Base-by-base conservation (phyloP, 2,329 filamentous ascomycete species). In the Pseudopyricularia javanii region DNA sequence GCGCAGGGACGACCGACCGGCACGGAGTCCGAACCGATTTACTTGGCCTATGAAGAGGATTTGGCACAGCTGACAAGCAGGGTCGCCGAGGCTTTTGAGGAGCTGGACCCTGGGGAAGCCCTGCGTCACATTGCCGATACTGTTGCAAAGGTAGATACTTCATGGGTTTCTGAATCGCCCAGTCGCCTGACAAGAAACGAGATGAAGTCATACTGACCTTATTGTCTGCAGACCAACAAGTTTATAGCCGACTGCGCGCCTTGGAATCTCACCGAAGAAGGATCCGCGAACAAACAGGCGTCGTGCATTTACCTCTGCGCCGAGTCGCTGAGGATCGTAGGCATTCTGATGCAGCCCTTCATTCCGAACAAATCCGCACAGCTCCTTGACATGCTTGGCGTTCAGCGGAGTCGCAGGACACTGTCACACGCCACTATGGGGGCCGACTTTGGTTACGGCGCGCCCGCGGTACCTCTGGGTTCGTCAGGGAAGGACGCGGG, bases 311-410 rank as follows among this genome's bases (percentile, higher is more conserved):
- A 80, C 65, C 74, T 85, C 45, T 74, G 76, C 45, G 79, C 83
- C 8, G 93, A 98, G 68, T 79, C 85, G 4, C 65, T 96, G 48
- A 85, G 93, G 35, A 80, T 96, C 24, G 73, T 76, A 1, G 88
- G 84, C 14, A 95, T 98, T 59, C 72, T 97, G 48, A 71, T 98
- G 47, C 91, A 95, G 66, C 90, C 93, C 1, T 88, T 91, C 62
- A 95, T 98, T 78, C 93, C 93, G 0, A 74, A 71, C 40, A 95
- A 94, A 66, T 79, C 88, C 48, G 68, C 69, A 11, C 71, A 80
- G 58, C 68, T 96, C 32, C 76, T 98, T 1, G 85, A 95, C 64
- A 78, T 85, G 61, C 71, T 98, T 8, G 85, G 86, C 1, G 90
- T 98, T 4, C 69, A 72, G 3, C 64, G 71, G 8, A 73, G 78